Evolutionary conservation across 345 rosid species (phyloP), one percentile per base, ranked within the genome.

Genomic region (Moricandia arvensis): DNA sequence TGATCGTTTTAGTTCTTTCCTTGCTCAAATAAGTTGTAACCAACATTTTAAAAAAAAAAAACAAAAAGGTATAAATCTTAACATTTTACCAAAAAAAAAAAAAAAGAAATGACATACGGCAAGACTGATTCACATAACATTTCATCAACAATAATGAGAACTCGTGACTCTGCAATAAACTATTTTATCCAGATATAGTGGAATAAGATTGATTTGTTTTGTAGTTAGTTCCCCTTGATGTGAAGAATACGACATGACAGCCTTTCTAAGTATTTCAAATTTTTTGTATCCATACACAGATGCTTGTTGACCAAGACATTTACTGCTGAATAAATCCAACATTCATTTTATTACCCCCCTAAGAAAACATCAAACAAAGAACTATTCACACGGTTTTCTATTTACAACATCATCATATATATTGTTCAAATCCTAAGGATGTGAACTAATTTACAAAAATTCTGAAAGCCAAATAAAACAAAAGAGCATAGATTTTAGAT

Each of bases 211-310:
- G 68, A 35, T 10, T 54, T 63, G 75, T 65, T 54, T 54, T 63
- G 55, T 76, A 27, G 64, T 57, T 76, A 27, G 64, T 57, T 62
- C 37, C 43, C 26, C 38, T 61, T 38, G 60, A 34, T 72, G 63
- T 72, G 73, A 66, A 54, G 69, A 51, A 72, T 59, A 67, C 47
- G 73, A 78, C 74, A 78, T 67, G 77, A 72, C 81, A 78, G 77
- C 51, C 72, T 72, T 78, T 53, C 31, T 15, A 57, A 43, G 61
- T 69, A 63, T 31, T 57, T 33, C 59, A n/a, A 59, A 16, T 49
- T 4, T 49, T 49, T 43, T 49, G 2, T 72, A 35, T 18, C 8
- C 64, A 66, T 57, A 21, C 72, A 33, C 47, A 41, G 43, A 73
- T n/a, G 55, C 78, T 73, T 79, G 71, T 63, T 62, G 70, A 41